These are phyloP conservation scores for Podospora pseudocomata DNA, from an alignment of 495 filamentous ascomycete genomes.

Conservation along the genomic window DNA sequence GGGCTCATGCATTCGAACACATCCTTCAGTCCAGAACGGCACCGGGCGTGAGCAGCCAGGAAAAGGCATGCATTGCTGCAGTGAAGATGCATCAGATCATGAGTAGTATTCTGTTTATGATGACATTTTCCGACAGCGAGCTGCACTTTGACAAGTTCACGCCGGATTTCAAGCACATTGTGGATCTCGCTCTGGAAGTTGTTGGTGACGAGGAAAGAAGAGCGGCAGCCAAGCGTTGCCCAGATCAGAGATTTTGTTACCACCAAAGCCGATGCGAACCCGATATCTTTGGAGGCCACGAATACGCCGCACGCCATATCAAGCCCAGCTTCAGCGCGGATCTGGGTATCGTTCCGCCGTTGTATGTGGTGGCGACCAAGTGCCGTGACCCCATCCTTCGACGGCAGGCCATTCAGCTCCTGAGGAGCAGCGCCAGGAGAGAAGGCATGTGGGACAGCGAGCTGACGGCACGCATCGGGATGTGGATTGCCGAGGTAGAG, in stretches of 20 bases:
- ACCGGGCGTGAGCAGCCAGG: conserved; percentile 48
- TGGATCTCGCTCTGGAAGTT: conserved; percentile 46
- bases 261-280: conserved; percentile 36
- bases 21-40: conserved; percentile 46
- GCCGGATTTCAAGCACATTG: conserved; percentile 40
- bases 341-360: conserved; percentile 50
- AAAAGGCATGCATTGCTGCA: conserved; percentile 51
- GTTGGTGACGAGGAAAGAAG: conserved; percentile 48
- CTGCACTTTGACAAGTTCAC: conserved; percentile 45
- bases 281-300: conserved; percentile 41
- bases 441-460: conserved; percentile 65
- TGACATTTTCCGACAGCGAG: conserved; percentile 50
- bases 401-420: conserved; percentile 52
- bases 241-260: conserved; percentile 39
- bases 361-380: conserved; percentile 56
- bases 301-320: conserved; percentile 44
- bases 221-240: conserved; percentile 43
- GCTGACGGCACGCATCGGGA: conserved; percentile 50
- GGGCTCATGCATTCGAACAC: conserved; percentile 50
- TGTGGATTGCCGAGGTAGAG: conserved; percentile 55
- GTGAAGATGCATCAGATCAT: conserved; percentile 55
- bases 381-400: conserved; percentile 56
- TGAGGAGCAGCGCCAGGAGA: conserved; percentile 51
- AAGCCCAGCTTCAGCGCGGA: conserved; percentile 54
- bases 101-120: conserved; percentile 50